Evolutionary conservation across 2,329 filamentous ascomycete species (phyloP).

Genomic region (Trichoderma koningii): DNA sequence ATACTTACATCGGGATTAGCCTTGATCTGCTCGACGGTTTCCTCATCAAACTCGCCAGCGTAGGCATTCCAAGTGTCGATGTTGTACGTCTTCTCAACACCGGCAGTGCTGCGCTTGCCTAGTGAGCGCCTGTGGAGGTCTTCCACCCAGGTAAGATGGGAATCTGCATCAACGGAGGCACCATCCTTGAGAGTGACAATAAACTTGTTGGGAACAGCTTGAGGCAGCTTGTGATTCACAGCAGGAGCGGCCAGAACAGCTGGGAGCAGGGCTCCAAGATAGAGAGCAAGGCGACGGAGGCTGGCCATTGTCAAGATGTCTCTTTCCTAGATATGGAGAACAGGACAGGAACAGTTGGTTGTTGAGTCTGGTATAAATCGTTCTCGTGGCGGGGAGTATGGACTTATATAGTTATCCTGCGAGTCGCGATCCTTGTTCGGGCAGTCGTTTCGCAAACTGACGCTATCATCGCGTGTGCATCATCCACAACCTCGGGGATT

Average conservation of each 20-base stretch:
- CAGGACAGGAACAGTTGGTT: not conserved
- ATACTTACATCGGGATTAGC: constrained; percentile 44
- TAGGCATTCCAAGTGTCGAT: constrained; percentile 44
- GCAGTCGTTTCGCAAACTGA: not conserved
- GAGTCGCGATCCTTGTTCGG: not conserved
- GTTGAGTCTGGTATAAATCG: not conserved
- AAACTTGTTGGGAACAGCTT: constrained; percentile 43
- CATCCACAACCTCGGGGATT: not conserved
- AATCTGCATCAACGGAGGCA: constrained; percentile 46
- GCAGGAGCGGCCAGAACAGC: constrained; percentile 38
- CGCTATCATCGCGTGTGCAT: constrained; percentile 1
- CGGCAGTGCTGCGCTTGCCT: constrained; percentile 47
- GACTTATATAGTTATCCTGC: constrained; percentile 2
- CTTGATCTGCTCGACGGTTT: constrained; percentile 45
- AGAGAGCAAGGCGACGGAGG: constrained; percentile 38
- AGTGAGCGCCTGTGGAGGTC: constrained; percentile 57
- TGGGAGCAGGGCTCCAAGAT: constrained; percentile 40
- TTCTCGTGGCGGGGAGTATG: not conserved
- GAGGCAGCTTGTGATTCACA: constrained; percentile 8
- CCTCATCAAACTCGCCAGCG: constrained; percentile 46
- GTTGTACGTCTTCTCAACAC: constrained; percentile 38
- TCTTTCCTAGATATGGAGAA: not conserved
- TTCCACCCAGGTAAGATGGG: constrained; percentile 52
- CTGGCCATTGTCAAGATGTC: constrained; percentile 34
- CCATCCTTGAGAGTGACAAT: constrained; percentile 63